phyloP scores from a whole-genome alignment of 257 asterid species.

The Ophiorrhiza pumila region DNA sequence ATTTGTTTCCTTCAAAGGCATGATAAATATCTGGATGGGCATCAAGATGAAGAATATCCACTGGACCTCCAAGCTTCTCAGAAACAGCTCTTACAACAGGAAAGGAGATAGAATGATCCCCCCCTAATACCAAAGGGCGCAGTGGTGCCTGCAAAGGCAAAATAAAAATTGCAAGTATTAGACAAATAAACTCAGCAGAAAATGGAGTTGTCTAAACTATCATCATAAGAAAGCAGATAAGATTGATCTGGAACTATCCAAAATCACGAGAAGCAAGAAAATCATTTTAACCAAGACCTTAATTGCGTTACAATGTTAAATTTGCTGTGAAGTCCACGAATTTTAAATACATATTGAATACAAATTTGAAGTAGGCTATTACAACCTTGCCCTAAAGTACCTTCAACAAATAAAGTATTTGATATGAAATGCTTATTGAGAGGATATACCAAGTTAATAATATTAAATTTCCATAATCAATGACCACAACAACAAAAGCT shows the following conservation, averaged over 20 bases:
- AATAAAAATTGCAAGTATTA: background rate
- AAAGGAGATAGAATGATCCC: conserved; percentile 94
- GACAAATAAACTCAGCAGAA: background rate
- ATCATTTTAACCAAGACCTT: background rate
- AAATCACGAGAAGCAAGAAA: background rate
- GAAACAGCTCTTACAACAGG: conserved; percentile 98
- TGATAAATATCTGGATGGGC: conserved; percentile 98
- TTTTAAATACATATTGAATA: background rate
- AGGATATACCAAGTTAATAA: background rate
- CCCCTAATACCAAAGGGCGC: conserved; percentile 95
- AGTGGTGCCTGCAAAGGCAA: conserved; percentile 55
- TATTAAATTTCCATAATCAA: background rate
- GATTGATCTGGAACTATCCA: background rate
- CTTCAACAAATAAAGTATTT: background rate
- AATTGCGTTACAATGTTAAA: background rate
- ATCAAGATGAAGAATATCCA: conserved; percentile 96
- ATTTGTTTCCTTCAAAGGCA: conserved; percentile 88
- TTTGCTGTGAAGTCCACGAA: background rate
- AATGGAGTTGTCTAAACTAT: background rate
- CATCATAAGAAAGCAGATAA: background rate
- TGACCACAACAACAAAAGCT: background rate
- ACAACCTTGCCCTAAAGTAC: background rate
- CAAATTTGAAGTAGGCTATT: background rate
- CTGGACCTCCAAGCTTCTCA: conserved; percentile 96
- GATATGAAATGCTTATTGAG: background rate